Percentiles rank a stretch among this genome's conserved stretches.
Evolutionary conservation across 352 stramenopile genomes (phyloP).

Genomic region (Globisporangium cederbergense): DNA sequence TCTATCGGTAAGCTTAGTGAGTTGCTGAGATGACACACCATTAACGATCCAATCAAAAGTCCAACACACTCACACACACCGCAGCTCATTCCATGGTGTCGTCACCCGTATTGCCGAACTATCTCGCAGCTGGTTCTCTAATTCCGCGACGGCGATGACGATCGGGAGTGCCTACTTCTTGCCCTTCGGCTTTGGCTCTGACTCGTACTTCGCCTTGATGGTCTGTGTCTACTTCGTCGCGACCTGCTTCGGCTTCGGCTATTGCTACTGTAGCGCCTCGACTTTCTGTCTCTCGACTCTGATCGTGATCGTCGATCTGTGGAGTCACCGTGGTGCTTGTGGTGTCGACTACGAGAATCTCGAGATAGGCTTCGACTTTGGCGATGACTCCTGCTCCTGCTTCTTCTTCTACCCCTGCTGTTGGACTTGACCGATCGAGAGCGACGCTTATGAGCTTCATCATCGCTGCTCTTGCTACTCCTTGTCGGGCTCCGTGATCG

Average conservation of each 20-base stretch:
- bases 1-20: slow-evolving; percentile 2
- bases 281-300: background rate
- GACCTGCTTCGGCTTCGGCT: slow-evolving; percentile 11
- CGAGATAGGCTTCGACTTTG: slow-evolving; percentile 15
- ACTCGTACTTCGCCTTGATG: slow-evolving; percentile 4
- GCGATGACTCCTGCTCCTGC: slow-evolving; percentile 4
- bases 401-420: slow-evolving; percentile 17
- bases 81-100: background rate
- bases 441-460: slow-evolving; percentile 2
- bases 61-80: background rate
- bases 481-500: background rate
- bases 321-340: background rate
- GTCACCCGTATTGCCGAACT: background rate
- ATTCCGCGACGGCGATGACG: background rate
- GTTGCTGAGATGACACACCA: background rate
- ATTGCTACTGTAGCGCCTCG: background rate
- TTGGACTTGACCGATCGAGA: background rate
- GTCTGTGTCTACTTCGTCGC: slow-evolving; percentile 3
- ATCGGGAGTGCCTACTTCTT: background rate
- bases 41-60: too few species aligned
- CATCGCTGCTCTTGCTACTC: background rate
- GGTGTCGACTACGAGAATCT: background rate
- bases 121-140: background rate
- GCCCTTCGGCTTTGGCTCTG: background rate
- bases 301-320: slow-evolving; percentile 3